Evolutionary conservation across 2,329 filamentous ascomycete species (phyloP).

Genomic region (Sporothrix humicola): DNA sequence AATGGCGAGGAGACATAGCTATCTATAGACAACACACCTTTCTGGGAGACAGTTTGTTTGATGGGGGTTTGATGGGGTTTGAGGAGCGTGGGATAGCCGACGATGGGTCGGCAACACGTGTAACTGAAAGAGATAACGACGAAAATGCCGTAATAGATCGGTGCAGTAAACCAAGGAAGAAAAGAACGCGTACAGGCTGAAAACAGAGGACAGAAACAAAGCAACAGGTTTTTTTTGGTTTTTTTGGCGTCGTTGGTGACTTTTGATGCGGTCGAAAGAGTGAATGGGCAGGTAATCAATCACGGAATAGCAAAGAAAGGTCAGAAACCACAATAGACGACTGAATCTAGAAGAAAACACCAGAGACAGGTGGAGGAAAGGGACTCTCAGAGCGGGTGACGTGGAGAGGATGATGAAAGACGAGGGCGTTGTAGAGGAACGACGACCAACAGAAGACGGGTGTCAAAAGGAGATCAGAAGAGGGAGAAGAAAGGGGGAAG

Average conservation of each 20-base stretch:
- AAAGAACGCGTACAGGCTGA: background rate
- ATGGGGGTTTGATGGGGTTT: background rate
- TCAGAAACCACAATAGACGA: background rate
- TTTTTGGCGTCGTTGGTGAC: background rate
- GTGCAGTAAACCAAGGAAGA: slow-evolving; percentile 36
- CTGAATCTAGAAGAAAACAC: background rate
- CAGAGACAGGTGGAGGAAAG: background rate
- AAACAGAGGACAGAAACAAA: slow-evolving; percentile 1
- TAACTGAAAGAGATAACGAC: slow-evolving; percentile 38
- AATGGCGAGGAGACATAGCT: slow-evolving; percentile 50
- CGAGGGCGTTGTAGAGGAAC: background rate
- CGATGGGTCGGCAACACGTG: background rate
- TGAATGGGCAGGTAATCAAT: background rate
- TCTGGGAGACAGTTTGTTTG: background rate
- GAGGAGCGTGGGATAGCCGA: too few species aligned
- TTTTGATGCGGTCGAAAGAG: slow-evolving; percentile 9
- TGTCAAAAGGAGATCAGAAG: background rate
- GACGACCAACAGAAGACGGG: background rate
- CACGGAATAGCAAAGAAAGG: background rate
- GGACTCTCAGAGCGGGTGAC: background rate
- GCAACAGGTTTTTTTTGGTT: background rate
- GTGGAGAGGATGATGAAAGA: background rate
- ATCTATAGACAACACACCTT: slow-evolving; percentile 19
- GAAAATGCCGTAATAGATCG: slow-evolving; percentile 37
- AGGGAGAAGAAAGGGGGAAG: too few species aligned